Percentiles rank a stretch among this genome's conserved stretches.
These are phyloP conservation scores for Arabidopsis lyrata DNA, from an alignment of 441 rosid genomes.

Conservation along the genomic window DNA sequence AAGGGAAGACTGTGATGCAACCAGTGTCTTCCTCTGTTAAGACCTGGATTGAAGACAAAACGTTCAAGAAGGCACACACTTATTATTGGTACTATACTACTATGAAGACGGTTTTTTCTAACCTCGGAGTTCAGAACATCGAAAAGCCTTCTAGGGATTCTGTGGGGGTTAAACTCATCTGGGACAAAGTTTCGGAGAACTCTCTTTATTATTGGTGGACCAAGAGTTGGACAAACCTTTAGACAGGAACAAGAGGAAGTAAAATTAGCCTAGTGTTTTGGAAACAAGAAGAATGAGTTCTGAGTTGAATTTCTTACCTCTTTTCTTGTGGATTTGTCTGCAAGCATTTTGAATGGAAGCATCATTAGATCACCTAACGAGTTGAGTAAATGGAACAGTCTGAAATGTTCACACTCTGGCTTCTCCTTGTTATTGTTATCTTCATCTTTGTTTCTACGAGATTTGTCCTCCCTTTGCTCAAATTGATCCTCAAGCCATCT, in stretches of 20 bases:
- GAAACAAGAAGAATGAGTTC: constrained; percentile 14
- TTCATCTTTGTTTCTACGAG: constrained; percentile 40
- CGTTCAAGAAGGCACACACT: not conserved
- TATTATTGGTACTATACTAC: not conserved
- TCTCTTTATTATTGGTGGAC: constrained; percentile 67
- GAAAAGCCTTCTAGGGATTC: constrained; percentile 73
- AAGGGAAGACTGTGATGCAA: constrained; percentile 59
- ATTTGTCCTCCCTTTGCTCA: constrained; percentile 65
- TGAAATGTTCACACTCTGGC: constrained; percentile 54
- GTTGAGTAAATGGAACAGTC: constrained; percentile 74
- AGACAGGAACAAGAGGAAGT: constrained; percentile 25
- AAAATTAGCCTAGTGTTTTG: not conserved
- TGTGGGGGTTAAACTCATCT: constrained; percentile 88
- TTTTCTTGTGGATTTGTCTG: constrained; percentile 70
- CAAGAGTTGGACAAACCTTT: constrained; percentile 86
- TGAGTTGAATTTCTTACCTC: too few species aligned
- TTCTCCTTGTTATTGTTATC: constrained; percentile 44
- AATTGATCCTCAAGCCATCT: constrained; percentile 95
- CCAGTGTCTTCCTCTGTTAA: constrained; percentile 54
- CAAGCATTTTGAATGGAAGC: constrained; percentile 97
- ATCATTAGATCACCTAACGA: constrained; percentile 96
- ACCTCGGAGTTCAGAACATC: constrained; percentile 84
- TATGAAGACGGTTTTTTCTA: constrained; percentile 27
- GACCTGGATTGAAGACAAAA: constrained; percentile 50
- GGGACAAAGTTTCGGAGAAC: constrained; percentile 81